Evolutionary conservation across 2,329 filamentous ascomycete species (phyloP), one percentile per base, ranked within the genome.

Genomic region (Alternaria sp.): DNA sequence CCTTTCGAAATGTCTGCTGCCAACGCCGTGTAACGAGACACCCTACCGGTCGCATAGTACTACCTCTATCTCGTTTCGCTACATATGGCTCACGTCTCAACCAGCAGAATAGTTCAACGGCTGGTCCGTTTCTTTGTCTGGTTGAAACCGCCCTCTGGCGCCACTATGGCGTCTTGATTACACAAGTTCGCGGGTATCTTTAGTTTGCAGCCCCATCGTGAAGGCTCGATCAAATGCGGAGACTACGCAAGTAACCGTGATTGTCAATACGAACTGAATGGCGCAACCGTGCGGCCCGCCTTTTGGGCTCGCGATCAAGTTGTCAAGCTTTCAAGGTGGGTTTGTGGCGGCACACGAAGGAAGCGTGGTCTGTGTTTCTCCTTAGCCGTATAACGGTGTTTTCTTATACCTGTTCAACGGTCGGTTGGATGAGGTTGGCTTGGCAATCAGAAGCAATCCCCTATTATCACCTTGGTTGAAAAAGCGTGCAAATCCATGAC

Each of bases 11-110:
- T 50, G 64, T 67, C 59, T 57, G 55, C 63, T 65, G 67, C 58
- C 58, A 62, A 63, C 61, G 74, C 62, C 53, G 75, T 73, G 64
- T 51, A 63, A 77, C 72, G 57, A 51, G 20, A 54, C 54, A 74
- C 67, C 20, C 34, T 63, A 67, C 67, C 64, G 63, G 68, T 54
- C 41, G 49, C 65, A 65, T 45, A 67, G 41, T 51, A 38, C 32
- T 27, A 63, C 63, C 48, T 45, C 54, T 32, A 52, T 30, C 50
- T 61, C 54, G 36, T 51, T 54, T 54, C 45, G 51, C 51, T 49
- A 36, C 55, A 52, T 45, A 64, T 65, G 49, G 44, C 38, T 61
- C 28, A 34, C 43, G 32, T 43, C 60, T 30, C 57, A 16, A 49
- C 9, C 22, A 46, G 7, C 41, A 22, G 20, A 30, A 28, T 54